Base-by-base conservation (phyloP, 768 basidiomycete species). In the Kwoniella bestiolae region DNA sequence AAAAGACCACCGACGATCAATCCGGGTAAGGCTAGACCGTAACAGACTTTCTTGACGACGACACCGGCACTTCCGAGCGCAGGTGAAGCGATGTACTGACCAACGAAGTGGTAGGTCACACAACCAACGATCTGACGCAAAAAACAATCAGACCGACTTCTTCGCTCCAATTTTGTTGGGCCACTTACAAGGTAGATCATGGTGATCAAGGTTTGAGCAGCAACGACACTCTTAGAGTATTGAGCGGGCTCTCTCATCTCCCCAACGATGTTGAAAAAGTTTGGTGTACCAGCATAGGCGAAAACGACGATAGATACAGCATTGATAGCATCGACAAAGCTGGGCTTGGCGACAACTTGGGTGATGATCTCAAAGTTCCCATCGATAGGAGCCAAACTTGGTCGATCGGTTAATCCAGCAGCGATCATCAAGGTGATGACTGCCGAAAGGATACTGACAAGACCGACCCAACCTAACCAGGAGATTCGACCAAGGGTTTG, bases 241-340 rank as follows among this genome's bases (percentile, higher is more conserved):
- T 80, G 71, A 44, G 69, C 67, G 12, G 76, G 79, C 47, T 77
- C 58, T 41, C 68, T 65, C 81, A 83, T 82, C 69, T 83, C 82
- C 21, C 79, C 78, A 35, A 76, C 71, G 46, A 81, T 66, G 45
- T 60, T 60, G 64, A 70, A 61, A 34, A 73, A 72, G 38, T 67
- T 70, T 2, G 75, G 70, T 12, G 64, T 73, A 29, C 77, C 77
- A 28, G 74, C 72, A 55, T 73, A 82, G 2, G 79, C 70, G 59
- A 81, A 76, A 46, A 81, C 67, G 46, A 82, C 56, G 55, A 75
- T 75, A 14, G 62, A 68, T 44, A 81, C 65, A 21, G 79, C 78
- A 49, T 77, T 80, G 75, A 82, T 81, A n/a, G 75, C 72, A 28
- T 68, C 66, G 8, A 74, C 66, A 25, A 76, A 76, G 18, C 60